phyloP scores from a whole-genome alignment of 1,284 basidiomycete genomes.

The Pyrrhoderma lamaoense region DNA sequence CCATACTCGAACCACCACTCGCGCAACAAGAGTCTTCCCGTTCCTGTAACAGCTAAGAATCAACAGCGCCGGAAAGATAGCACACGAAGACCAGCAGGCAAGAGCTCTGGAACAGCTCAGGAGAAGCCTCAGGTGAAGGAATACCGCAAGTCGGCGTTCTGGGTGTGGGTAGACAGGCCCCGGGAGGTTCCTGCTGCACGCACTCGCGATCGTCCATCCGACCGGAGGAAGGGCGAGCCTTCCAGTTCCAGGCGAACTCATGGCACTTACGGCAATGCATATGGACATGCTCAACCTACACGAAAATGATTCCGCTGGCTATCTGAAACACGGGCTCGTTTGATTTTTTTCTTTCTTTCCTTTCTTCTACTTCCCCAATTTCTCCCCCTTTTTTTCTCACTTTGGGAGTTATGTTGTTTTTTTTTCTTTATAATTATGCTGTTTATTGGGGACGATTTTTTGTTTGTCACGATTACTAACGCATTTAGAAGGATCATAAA shows the following conservation, averaged over 20 bases:
- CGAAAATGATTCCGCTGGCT: not conserved
- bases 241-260: constrained; percentile 10
- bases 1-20: constrained; percentile 22
- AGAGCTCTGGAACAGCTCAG: not conserved
- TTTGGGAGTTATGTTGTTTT: too few relatives aligned
- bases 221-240: constrained; percentile 11
- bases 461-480: too few relatives aligned
- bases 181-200: constrained; percentile 12
- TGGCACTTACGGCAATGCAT: not conserved
- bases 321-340: too few relatives aligned
- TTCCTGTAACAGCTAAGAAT: constrained; percentile 14
- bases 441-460: too few relatives aligned
- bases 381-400: too few relatives aligned
- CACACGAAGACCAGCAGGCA: constrained; percentile 8
- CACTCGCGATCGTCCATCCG: constrained; percentile 5
- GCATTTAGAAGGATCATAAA: too few relatives aligned
- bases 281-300: not conserved
- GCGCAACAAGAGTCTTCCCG: constrained; percentile 8
- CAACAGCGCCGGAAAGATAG: constrained; percentile 9
- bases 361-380: not conserved
- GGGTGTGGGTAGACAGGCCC: constrained; percentile 18
- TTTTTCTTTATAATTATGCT: too few relatives aligned
- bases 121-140: constrained; percentile 10
- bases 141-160: constrained; percentile 15
- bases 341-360: too few relatives aligned